These are phyloP conservation scores for Phytophthora tentaculata DNA, from an alignment of 352 stramenopile species.

Conservation along the genomic window DNA sequence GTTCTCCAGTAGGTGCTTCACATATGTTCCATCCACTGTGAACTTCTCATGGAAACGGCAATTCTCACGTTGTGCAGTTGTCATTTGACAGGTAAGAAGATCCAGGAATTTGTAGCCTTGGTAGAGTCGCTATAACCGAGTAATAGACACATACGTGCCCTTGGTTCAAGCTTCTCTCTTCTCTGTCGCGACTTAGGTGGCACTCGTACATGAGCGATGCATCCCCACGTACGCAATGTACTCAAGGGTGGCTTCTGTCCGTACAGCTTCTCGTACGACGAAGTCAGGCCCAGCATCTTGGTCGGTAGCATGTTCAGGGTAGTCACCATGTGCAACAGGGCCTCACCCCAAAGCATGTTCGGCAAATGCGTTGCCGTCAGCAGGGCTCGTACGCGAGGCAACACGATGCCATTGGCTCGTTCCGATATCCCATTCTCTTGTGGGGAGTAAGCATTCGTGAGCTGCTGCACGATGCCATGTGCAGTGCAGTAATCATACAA, in stretches of 20 bases:
- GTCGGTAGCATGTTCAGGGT: neutral
- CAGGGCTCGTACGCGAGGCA: neutral
- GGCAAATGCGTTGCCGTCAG: neutral
- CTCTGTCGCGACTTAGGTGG: neutral
- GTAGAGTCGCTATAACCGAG: neutral
- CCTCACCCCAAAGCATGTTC: neutral
- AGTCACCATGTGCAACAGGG: neutral
- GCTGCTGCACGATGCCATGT: too few relatives aligned
- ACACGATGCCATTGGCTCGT: neutral
- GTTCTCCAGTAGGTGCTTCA: constrained; percentile 12
- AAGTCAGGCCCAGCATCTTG: neutral
- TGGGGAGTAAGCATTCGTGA: neutral
- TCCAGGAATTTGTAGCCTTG: neutral
- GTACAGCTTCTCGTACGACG: neutral
- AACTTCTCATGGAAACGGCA: constrained; percentile 9
- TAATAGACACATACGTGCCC: neutral
- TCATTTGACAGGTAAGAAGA: neutral
- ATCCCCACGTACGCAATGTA: neutral
- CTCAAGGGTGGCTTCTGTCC: neutral
- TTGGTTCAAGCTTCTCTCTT: neutral
- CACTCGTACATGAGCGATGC: neutral
- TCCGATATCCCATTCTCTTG: neutral
- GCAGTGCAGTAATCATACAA: too few relatives aligned
- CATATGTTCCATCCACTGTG: constrained; percentile 9
- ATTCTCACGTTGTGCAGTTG: neutral